Conservation (phyloP, 352 stramenopile species). For the Pythium biforme region DNA sequence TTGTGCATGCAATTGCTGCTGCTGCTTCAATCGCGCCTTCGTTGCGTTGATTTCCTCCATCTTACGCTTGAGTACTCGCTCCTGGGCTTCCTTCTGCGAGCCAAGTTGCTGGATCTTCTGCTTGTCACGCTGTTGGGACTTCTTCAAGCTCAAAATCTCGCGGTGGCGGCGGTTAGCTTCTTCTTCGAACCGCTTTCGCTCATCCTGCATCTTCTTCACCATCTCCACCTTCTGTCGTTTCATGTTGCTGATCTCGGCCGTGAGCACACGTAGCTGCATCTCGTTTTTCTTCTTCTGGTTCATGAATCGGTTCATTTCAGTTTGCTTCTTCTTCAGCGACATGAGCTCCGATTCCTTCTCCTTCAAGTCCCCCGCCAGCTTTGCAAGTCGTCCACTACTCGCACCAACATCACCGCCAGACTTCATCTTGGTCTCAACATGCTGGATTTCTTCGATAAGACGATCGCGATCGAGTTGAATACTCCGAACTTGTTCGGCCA, state of each 20-base stretch:
- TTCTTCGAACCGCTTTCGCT: constrained; percentile 82
- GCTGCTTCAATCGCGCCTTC: constrained; percentile 82
- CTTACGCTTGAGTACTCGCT: constrained; percentile 84
- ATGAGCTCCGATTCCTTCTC: constrained; percentile 75
- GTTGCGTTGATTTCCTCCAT: constrained; percentile 83
- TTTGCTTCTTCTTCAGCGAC: constrained; percentile 76
- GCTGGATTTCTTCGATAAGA: constrained; percentile 75
- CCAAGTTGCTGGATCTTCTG: constrained; percentile 81
- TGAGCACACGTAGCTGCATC: constrained; percentile 78
- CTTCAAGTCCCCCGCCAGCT: constrained; percentile 75
- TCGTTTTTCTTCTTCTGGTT: constrained; percentile 87
- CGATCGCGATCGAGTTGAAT: constrained; percentile 67
- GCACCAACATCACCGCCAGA: constrained; percentile 51
- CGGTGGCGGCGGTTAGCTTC: constrained; percentile 73
- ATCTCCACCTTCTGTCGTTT: constrained; percentile 89
- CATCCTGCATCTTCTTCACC: constrained; percentile 85
- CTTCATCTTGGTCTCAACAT: constrained; percentile 63
- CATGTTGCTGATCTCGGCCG: constrained; percentile 83
- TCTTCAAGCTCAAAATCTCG: constrained; percentile 82
- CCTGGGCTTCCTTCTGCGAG: constrained; percentile 80
- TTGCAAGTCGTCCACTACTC: constrained; percentile 54
- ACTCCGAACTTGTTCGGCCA: constrained; percentile 69
- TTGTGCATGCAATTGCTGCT: constrained; percentile 73
- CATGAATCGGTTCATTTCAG: constrained; percentile 79
- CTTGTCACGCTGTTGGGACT: constrained; percentile 78